Evolutionary conservation across 2,329 filamentous ascomycete species (phyloP).

Genomic region (Grosmannia huntii): DNA sequence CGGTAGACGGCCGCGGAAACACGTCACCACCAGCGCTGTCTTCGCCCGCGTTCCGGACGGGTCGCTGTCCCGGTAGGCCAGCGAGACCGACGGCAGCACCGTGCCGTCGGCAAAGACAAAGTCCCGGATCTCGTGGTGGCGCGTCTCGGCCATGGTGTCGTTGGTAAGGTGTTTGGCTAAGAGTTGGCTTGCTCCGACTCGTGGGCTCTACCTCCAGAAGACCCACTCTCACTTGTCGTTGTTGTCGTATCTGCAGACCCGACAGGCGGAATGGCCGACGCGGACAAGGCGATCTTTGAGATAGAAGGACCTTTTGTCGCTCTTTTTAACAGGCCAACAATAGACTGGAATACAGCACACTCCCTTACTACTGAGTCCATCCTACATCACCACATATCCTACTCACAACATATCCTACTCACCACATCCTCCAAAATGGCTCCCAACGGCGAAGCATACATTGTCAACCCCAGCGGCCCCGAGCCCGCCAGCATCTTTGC

Average conservation of each 20-base stretch:
- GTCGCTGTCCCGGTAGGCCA: constrained; percentile 8
- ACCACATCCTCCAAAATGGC: constrained; percentile 13
- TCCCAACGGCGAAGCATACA: constrained; percentile 21
- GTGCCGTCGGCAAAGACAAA: background rate
- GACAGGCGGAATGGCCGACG: background rate
- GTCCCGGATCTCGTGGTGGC: background rate
- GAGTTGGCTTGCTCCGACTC: too few relatives aligned
- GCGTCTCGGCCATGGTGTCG: background rate
- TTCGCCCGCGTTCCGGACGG: background rate
- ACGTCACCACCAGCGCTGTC: constrained; percentile 8
- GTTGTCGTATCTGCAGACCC: background rate
- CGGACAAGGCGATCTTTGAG: background rate
- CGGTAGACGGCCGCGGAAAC: constrained; percentile 8
- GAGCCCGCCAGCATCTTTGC: constrained; percentile 18
- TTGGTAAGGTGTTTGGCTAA: background rate
- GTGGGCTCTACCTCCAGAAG: background rate
- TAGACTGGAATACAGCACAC: background rate
- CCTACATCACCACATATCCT: background rate
- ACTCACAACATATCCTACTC: background rate
- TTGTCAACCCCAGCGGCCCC: constrained; percentile 18
- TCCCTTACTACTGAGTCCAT: background rate
- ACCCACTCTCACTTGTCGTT: background rate
- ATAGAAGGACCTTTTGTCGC: background rate
- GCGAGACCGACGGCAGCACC: constrained; percentile 2
- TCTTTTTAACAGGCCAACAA: background rate